A percentile compares a stretch with the other conserved stretches of the same genome.
Conservation (phyloP, 1,284 basidiomycete genomes). For the Irpex sp. region DNA sequence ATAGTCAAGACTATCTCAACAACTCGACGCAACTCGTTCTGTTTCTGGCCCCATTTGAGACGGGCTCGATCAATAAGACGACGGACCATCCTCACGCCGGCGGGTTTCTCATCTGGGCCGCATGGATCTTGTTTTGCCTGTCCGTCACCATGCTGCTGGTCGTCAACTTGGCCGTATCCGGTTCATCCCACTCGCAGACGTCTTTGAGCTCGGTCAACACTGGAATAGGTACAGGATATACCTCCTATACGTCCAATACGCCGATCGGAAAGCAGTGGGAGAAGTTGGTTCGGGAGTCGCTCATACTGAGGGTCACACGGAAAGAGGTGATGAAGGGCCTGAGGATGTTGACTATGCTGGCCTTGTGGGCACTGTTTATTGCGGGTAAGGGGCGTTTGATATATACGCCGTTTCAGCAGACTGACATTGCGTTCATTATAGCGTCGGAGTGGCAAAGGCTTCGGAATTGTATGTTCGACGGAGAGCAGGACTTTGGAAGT, state of each 20-base stretch:
- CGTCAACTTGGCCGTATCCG: conserved; percentile 23
- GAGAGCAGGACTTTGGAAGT: conserved; percentile 24
- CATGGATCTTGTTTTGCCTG: conserved; percentile 27
- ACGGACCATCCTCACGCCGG: not conserved
- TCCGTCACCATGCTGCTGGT: conserved; percentile 23
- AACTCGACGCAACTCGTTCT: conserved; percentile 21
- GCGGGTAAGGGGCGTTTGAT: conserved; percentile 14
- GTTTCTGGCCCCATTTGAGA: conserved; percentile 19
- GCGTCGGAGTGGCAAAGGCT: conserved; percentile 24
- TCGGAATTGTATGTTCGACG: conserved; percentile 22
- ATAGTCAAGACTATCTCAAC: conserved; percentile 23
- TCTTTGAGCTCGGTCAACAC: conserved; percentile 10
- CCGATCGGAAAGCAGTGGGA: conserved; percentile 13
- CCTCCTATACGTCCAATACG: conserved; percentile 5
- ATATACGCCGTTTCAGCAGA: not conserved
- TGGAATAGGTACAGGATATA: not conserved
- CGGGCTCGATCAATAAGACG: conserved; percentile 17
- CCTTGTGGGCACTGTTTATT: conserved; percentile 24
- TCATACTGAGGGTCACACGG: not conserved
- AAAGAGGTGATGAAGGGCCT: not conserved
- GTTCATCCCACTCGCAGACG: conserved; percentile 17
- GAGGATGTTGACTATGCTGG: not conserved
- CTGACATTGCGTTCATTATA: conserved; percentile 1
- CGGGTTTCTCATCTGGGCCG: conserved; percentile 23
- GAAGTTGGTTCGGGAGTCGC: not conserved